Base-by-base conservation (phyloP, 352 stramenopile genomes). In the Hyaloperonospora brassicae region DNA sequence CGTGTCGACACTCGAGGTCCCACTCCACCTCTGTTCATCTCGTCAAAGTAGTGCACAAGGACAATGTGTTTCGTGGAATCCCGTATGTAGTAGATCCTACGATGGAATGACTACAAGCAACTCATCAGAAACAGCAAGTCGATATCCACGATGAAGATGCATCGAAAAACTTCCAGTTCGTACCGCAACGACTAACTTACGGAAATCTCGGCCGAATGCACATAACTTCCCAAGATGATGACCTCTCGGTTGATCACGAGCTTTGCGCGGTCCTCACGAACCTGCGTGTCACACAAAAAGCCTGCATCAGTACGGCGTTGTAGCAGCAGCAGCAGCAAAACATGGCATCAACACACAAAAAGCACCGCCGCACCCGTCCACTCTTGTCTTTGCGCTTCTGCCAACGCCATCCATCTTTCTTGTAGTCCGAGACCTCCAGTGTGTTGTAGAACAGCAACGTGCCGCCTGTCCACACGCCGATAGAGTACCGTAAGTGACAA, bases 1-100 rank as follows among this genome's bases (percentile, higher is more conserved):
- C 51, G 22, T 8, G 40, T 44, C 5, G 36, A 31, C n/a, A 38
- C 23, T 23, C 40, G 56, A 55, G 42, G 27, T 50, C 24, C 17
- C 24, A 44, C 40, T 17, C 31, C 30, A 17, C 63, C 46, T 60
- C 87, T 91, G 57, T 85, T 68, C 3, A 67, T 56, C 64, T 92
- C 80, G 35, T 93, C 79, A 62, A 93, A 87, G 66, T 93, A 93
- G 51, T 93, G 84, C 2, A 93, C 84, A n/a, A 93, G 78, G 21
- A 93, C 73, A 34, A 91, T 71, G 31, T 73, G 67, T 21, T 83
- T 66, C 10, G 84, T 69, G 1, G 68, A 75, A 53, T 89, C 79
- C 27, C 84, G 79, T 40, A 93, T 55, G 8, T 70, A 77, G 54
- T 93, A 93, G 57, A 76, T 89, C n/a, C 84, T 79, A 22, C 84